These are phyloP conservation scores for Camillea tinctor DNA, from an alignment of 2,329 filamentous ascomycete genomes.

Conservation along the genomic window DNA sequence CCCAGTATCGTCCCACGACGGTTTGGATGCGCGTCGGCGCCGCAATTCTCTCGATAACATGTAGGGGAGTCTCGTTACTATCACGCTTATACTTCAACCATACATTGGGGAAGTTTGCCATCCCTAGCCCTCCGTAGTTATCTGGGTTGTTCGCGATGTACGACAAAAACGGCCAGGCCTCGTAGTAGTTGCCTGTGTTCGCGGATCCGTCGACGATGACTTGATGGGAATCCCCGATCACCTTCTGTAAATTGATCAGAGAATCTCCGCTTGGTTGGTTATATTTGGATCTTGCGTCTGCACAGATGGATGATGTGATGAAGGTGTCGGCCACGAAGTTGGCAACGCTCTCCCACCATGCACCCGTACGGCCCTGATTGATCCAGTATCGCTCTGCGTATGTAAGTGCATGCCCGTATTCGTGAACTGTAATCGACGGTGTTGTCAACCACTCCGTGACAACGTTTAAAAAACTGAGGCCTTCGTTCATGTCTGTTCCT, in stretches of 20 bases:
- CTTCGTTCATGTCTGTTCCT: conserved; percentile 38
- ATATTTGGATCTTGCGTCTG: conserved; percentile 35
- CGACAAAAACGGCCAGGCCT: conserved; percentile 50
- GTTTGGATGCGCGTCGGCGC: conserved; percentile 34
- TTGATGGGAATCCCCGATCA: conserved; percentile 47
- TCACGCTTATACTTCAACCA: conserved; percentile 42
- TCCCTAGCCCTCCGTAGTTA: conserved; percentile 39
- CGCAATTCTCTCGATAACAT: conserved; percentile 42
- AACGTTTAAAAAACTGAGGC: conserved; percentile 45
- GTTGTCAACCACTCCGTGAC: conserved; percentile 37
- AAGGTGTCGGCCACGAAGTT: conserved; percentile 51
- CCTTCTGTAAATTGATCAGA: conserved; percentile 42
- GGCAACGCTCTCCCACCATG: conserved; percentile 52
- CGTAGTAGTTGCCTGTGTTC: conserved; percentile 47
- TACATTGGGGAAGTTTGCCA: conserved; percentile 41
- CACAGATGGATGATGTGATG: conserved; percentile 44
- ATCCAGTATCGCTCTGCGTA: conserved; percentile 45
- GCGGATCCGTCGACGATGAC: conserved; percentile 46
- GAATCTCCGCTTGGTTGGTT: conserved; percentile 36
- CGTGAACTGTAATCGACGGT: conserved; percentile 45
- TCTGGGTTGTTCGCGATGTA: conserved; percentile 51
- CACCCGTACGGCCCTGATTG: conserved; percentile 43
- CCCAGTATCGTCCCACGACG: conserved; percentile 50
- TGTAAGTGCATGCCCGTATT: conserved; percentile 49
- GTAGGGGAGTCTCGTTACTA: conserved; percentile 51